Base-by-base conservation (phyloP, 495 filamentous ascomycete genomes). In the Xylaria venustula region DNA sequence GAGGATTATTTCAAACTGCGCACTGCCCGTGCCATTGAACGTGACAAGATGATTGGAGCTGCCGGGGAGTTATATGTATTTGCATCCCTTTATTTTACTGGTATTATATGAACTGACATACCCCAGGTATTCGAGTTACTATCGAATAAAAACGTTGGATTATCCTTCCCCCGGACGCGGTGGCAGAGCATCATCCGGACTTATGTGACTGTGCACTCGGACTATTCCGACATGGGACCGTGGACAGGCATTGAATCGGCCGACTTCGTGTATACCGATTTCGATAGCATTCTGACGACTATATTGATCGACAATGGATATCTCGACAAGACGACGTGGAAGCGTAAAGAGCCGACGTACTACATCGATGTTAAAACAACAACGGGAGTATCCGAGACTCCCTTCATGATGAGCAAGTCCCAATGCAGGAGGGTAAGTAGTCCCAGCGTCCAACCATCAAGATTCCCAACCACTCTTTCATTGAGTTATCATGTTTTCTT, bases 331-430 rank as follows among this genome's bases (percentile, higher is more conserved):
- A 17, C 19, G n/a, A 11, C 30, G n/a, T 77, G 74, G 73, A 2
- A 6, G 1, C 63, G 57, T 12, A 37, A 14, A 11, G 54, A 25
- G 19, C 77, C 73, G n/a, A 56, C 64, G 30, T 80, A 77, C 56
- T 75, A 64, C 32, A 73, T 80, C 41, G 77, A 80, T 55, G 77
- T 82, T 32, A 82, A 79, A 58, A 64, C 76, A 23, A 79, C 77
- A 0, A 77, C 14, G 14, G 37, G 37, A 8, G 37, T 7, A 3
- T 40, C 6, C 37, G 37, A 40, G 37, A 40, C 37, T 7, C 37
- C 37, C 3, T 40, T 40, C 14, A 9, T 40, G 7, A 40, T 40
- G 37, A 40, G 37, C 37, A 40, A 40, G 37, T 40, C 37, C 3
- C 37, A 40, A 15, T 40, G 37, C 37, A 40, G 15, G 37, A 40